Conservation (phyloP, 495 filamentous ascomycete species). For the Monascus purpureus region DNA sequence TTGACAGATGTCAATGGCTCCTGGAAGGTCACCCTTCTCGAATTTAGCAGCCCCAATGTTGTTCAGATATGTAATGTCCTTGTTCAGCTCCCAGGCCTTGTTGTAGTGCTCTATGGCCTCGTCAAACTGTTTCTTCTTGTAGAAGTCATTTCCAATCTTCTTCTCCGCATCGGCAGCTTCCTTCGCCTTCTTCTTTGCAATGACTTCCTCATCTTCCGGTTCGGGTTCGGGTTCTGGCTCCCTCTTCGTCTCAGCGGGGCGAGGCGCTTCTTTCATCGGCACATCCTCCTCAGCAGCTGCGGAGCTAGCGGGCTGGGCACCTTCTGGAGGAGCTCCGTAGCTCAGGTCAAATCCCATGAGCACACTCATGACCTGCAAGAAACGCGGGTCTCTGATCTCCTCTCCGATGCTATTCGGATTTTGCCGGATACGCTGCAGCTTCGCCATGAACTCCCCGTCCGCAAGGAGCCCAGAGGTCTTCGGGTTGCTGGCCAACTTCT, state of each 20-base stretch:
- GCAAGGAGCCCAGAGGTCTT: conserved; percentile 80
- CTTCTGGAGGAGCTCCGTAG: conserved; percentile 48
- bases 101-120: conserved; percentile 87
- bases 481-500: conserved; percentile 85
- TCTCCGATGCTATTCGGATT: conserved; percentile 69
- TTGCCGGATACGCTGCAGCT: conserved; percentile 63
- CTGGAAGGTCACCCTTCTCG: conserved; percentile 88
- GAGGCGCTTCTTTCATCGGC: conserved; percentile 55
- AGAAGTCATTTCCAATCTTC: conserved; percentile 81
- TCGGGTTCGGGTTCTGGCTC: conserved; percentile 49
- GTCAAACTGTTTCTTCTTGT: conserved; percentile 96
- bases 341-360: conserved; percentile 90
- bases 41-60: conserved; percentile 90
- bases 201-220: conserved; percentile 63
- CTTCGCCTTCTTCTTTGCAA: conserved; percentile 77
- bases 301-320: conserved; percentile 22
- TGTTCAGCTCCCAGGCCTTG: conserved; percentile 88
- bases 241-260: conserved; percentile 37
- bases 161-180: conserved; percentile 91
- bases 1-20: conserved; percentile 71
- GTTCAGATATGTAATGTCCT: conserved; percentile 95
- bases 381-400: conserved; percentile 75
- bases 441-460: conserved; percentile 79
- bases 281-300: conserved; percentile 58
- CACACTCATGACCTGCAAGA: conserved; percentile 89